Evolutionary conservation across 2,329 filamentous ascomycete genomes (phyloP), one percentile per base, ranked within the genome.

Genomic region (Cercospora janseana): DNA sequence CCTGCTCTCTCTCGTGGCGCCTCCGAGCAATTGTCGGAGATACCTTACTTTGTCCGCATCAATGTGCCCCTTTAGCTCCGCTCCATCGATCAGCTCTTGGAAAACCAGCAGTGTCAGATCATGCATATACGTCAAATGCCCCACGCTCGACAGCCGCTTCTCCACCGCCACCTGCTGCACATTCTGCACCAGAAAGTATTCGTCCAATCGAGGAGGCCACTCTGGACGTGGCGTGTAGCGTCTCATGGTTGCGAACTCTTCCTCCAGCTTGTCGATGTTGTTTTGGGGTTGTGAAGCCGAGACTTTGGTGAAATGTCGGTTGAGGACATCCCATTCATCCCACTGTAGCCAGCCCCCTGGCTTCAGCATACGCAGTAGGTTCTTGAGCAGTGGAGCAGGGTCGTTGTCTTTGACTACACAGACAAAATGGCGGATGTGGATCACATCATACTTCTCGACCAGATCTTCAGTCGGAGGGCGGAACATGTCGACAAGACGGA

Each of bases 401-500:
- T 63, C 61, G 24, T 61, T 58, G 9, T 55, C 49, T 10, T 56
- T 49, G 15, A 63, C 49, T 1, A 59, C 54, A 26, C 59, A 57
- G 12, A 59, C 49, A 45, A 64, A 60, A 29, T 60, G 55, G 28
- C 61, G 55, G 23, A 64, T 52, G 42, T 63, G 57, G 8, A 64
- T 51, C 8, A 64, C 45, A 45, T 63, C 62, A 52, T 58, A 64
- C 15, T 49, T 45, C 23, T 49, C 34, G 23, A 46, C 8, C 51
- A 55, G 18, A 40, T 50, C 49, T 10, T 50, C 45, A 4, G 61
- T 56, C 9, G 57, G 29, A 3, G 51, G 51, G 1, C 43, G 37
- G 24, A 59, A 54, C 6, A 61, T 38, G 28, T 64, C 59, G 24
- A 56, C 52, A 8, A 52, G 51, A 8, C 51, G 29, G 6, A 63